Base-by-base conservation (phyloP, 2,329 filamentous ascomycete genomes). In the Colletotrichum ledebouriae region DNA sequence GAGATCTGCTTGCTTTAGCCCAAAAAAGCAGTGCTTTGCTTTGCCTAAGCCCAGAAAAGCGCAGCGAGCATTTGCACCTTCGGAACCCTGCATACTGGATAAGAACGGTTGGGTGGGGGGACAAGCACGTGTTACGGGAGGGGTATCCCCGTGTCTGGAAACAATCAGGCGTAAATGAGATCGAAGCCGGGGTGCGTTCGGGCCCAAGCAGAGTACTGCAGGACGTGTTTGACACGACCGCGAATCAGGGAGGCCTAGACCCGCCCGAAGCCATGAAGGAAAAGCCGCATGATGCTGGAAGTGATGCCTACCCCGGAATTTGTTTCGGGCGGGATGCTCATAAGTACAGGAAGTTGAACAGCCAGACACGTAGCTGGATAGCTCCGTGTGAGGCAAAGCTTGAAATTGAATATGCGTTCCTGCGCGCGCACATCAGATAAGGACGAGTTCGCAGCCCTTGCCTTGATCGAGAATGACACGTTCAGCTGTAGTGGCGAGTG, bases 251-350 rank as follows among this genome's bases (percentile, higher is more conserved):
- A 33, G 33, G 49, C 15, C 49, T 33, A 52, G 29, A 52, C 49
- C 6, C 49, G 49, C 29, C 6, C 33, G 29, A 29, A 33, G 9
- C 25, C 49, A 29, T 13, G 25, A 37, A 33, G 49, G 15, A 33
- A 33, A 33, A 39, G 29, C 49, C 10, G 49, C 49, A 37, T 34
- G 49, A 52, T 52, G 49, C 49, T 52, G 22, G n/a, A 37, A 52
- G 49, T 52, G 15, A 52, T 20, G 49, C 11, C 25, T 52, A 52
- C 25, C 49, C 29, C 49, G 49, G 49, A 52, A 17, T 37, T 12
- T n/a, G 22, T 29, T 33, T 29, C 15, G 7, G 29, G 29, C 6
- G 29, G 29, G 6, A 29, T 4, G 29, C 4, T 29, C 2, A 29
- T 29, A 1, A 29, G 29, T 9, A 6, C 6, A 29, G 29, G 29